A percentile compares a stretch with the other conserved stretches of the same genome.
Conservation (phyloP, 257 asterid genomes). For the Jacaranda copaia region DNA sequence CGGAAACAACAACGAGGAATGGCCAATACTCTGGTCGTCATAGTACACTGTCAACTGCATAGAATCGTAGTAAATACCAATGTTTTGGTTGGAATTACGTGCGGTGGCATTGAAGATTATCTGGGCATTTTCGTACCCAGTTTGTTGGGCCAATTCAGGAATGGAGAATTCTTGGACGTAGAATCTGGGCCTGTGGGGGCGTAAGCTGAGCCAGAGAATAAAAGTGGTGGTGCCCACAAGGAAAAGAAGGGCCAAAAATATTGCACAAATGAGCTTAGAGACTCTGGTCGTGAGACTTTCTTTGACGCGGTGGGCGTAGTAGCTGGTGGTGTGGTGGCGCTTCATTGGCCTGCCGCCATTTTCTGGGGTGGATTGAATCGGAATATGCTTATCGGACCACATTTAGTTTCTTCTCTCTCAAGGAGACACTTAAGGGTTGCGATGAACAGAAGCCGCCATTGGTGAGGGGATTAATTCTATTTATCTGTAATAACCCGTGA, state of each 20-base stretch:
- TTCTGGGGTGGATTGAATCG: slow-evolving; percentile 35
- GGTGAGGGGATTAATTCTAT: background rate
- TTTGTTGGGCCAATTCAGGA: slow-evolving; percentile 51
- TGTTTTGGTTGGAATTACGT: slow-evolving; percentile 60
- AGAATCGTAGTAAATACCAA: slow-evolving; percentile 62
- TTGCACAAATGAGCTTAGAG: slow-evolving; percentile 66
- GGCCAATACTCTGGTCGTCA: slow-evolving; percentile 54
- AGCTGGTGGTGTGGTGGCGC: slow-evolving; percentile 64
- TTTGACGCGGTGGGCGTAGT: slow-evolving; percentile 69
- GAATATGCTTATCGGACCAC: slow-evolving; percentile 41
- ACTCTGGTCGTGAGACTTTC: slow-evolving; percentile 68
- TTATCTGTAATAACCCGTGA: background rate
- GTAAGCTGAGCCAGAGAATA: slow-evolving; percentile 73
- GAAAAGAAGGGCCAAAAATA: slow-evolving; percentile 55
- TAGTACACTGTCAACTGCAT: slow-evolving; percentile 53
- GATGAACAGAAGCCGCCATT: background rate
- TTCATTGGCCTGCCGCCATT: slow-evolving; percentile 31
- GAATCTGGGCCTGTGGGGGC: slow-evolving; percentile 86
- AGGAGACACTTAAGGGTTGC: background rate
- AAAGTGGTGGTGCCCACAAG: slow-evolving; percentile 54
- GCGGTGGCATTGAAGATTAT: slow-evolving; percentile 63
- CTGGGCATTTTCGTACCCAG: slow-evolving; percentile 51
- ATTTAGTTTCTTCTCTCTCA: slow-evolving; percentile 26
- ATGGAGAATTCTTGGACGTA: slow-evolving; percentile 65
- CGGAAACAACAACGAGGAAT: slow-evolving; percentile 46